A percentile compares a stretch with the other conserved stretches of the same genome.
Conservation (phyloP, 148 eudicot genomes). For the Agrostemma githago region DNA sequence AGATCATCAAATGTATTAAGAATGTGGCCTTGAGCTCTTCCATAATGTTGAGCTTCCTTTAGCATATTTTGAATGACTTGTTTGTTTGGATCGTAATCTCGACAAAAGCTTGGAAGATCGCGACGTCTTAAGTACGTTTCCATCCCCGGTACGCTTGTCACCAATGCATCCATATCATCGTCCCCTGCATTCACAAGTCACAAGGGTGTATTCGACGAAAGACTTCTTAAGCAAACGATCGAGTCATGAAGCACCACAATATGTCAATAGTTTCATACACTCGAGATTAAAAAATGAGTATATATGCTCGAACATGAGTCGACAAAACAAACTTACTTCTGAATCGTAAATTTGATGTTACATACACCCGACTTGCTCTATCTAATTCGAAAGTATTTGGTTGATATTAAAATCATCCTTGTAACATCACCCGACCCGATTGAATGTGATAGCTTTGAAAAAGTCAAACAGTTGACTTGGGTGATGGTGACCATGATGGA, state of each 20-base stretch:
- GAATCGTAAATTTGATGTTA: too few relatives aligned
- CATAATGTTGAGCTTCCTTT: slow-evolving; percentile 11
- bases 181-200: slow-evolving; percentile 6
- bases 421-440: neutral
- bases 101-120: slow-evolving; percentile 37
- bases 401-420: neutral
- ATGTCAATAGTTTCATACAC: too few relatives aligned
- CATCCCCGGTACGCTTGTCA: slow-evolving; percentile 31
- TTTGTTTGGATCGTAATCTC: slow-evolving; percentile 13
- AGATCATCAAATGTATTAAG: slow-evolving; percentile 33
- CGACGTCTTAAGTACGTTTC: slow-evolving; percentile 31
- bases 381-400: neutral
- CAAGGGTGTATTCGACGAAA: too few relatives aligned
- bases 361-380: too few relatives aligned
- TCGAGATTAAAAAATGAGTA: too few relatives aligned
- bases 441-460: neutral
- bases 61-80: neutral
- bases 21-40: slow-evolving; percentile 35
- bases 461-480: neutral
- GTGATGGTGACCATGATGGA: neutral
- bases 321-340: too few relatives aligned
- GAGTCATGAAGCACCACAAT: neutral
- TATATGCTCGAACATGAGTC: too few relatives aligned
- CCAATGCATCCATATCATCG: slow-evolving; percentile 25
- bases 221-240: too few relatives aligned